These are phyloP conservation scores for Phytophthora agathidicida DNA, from an alignment of 352 stramenopile species.

Conservation along the genomic window DNA sequence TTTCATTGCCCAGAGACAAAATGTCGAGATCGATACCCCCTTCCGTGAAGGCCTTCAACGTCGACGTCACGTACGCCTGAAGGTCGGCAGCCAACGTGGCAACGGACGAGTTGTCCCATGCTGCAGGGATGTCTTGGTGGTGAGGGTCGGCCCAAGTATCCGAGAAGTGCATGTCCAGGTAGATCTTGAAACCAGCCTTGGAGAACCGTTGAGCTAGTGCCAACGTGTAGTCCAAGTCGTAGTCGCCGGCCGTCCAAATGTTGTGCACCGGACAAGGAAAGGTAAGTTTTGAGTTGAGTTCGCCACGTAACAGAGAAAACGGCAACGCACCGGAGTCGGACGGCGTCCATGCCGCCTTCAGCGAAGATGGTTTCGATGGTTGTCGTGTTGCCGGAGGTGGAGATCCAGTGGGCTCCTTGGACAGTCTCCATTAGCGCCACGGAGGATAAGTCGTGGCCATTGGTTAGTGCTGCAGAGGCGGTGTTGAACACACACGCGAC, in stretches of 20 bases:
- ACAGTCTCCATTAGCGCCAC: constrained; percentile 32
- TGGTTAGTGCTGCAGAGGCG: constrained; percentile 18
- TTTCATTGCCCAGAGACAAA: constrained; percentile 40
- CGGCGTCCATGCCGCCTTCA: constrained; percentile 31
- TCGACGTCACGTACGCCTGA: constrained; percentile 33
- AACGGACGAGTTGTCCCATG: constrained; percentile 35
- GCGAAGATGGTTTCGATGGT: constrained; percentile 37
- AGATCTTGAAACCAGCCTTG: constrained; percentile 40
- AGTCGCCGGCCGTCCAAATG: constrained; percentile 36
- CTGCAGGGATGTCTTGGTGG: constrained; percentile 30
- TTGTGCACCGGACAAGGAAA: no score
- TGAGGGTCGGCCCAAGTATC: constrained; percentile 40
- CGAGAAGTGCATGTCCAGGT: constrained; percentile 50
- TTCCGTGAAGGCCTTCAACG: constrained; percentile 34
- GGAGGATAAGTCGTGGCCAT: constrained; percentile 42
- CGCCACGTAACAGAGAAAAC: no score
- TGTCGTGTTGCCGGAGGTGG: constrained; percentile 21
- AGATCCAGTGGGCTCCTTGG: constrained; percentile 29
- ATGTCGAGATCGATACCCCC: constrained; percentile 36
- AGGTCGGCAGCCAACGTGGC: constrained; percentile 22
- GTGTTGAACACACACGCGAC: constrained; percentile 7
- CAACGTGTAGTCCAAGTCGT: constrained; percentile 37
- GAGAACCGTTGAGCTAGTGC: constrained; percentile 27
- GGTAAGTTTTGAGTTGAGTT: no score
- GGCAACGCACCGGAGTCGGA: constrained; percentile 23